Evolutionary conservation across 2,329 filamentous ascomycete species (phyloP), one percentile per base, ranked within the genome.

Genomic region (Parasarocladium wereldwijsianum): DNA sequence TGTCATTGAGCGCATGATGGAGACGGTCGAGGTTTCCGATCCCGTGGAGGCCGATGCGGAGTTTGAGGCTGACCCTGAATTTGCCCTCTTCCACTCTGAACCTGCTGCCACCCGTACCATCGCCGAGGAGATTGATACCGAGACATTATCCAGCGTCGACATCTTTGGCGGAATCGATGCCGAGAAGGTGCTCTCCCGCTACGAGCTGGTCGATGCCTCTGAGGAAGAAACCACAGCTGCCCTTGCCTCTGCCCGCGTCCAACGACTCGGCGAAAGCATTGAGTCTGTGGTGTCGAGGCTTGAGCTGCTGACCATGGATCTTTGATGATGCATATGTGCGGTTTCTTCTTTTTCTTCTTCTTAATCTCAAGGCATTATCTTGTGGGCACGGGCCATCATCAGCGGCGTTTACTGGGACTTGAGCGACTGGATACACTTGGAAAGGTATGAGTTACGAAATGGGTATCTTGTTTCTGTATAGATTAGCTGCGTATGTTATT

Each of bases 151-250:
- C 24, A 36, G 52, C 37, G 34, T 54, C 36, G 47, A 60, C 38
- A 50, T 66, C 38, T 64, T 69, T 26, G 64, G 64, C 26, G 66
- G 65, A 21, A 55, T 80, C 35, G 58, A 66, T 36, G 47, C 66
- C 2, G 74, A 79, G 41, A 86, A 86, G 61, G 54, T 64, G 3
- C 57, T 72, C 27, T 57, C 68, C 10, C 63, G 68, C 28, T 71
- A 69, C 42, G 69, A 79, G 39, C 62, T 85, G n/a, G 57, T 80
- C 17, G 66, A 79, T 32, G 60, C 58, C 16, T 57, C 60, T 1
- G 57, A 66, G 34, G 62, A 67, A 31, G 62, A 64, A 29, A 47
- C 47, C 7, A 42, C 49, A 16, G 58, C 62, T 17, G 47, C 47
- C 7, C 38, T 62, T 13, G 57, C 63, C 22, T 56, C 66, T 50